Evolutionary conservation across 2,329 filamentous ascomycete species (phyloP), one percentile per base, ranked within the genome.

Genomic region (Plectosphaerella plurivora): DNA sequence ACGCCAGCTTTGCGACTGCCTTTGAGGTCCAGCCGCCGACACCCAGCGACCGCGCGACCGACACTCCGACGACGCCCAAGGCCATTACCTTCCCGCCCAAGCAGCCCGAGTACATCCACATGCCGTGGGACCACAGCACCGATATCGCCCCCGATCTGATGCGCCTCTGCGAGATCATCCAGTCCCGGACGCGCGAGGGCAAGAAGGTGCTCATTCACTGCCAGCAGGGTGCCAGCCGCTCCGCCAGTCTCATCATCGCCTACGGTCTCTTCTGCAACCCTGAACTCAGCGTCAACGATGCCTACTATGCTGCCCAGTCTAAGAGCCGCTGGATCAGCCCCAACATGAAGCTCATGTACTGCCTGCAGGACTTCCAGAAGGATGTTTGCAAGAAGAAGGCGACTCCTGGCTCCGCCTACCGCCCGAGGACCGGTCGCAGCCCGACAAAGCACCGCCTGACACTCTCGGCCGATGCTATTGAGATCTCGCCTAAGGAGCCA

Each of bases 301-400:
- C 89, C 3, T 94, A 94, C 65, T 84, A 91, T 64, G 81, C 85
- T 3, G 89, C 90, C 3, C 91, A 95, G 69, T 79, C 82, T 51
- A 88, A 88, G 70, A 94, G 89, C 68, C 84, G 80, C 63, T 95
- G 90, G 89, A 93, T 95, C 60, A 91, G 89, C 53, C 89, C 89
- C 0, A 95, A 95, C 68, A 95, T 95, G 90, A 89, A 89, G 59
- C 76, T 95, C 59, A 91, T 95, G 78, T 94, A 94, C 76, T 91
- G 90, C 59, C 73, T 95, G 47, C 89, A 92, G 66, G 89, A 93
- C 63, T 93, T 92, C 64, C 83, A 86, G 59, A 86, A 86, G 62
- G 75, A 85, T 47, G 66, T 86, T 3, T 69, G 76, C 1, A 78
- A 75, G 62, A 81, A 74, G 66, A 78, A 72, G 57, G 55, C 69